Base-by-base conservation (phyloP, 2,329 filamentous ascomycete species). In the Verticillium dahliae region DNA sequence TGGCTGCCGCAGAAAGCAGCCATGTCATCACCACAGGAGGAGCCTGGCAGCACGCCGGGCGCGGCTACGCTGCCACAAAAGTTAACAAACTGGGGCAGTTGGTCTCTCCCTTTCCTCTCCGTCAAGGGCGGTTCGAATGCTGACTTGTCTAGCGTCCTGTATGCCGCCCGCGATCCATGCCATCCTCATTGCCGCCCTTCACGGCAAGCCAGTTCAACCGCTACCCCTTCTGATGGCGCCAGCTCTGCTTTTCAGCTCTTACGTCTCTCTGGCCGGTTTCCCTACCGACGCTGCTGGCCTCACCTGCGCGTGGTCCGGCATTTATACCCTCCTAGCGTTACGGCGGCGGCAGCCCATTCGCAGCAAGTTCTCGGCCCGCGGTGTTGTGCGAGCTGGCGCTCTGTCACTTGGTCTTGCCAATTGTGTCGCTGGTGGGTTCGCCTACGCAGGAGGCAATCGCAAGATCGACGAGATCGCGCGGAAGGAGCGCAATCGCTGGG, bases 231-330 rank as follows among this genome's bases (percentile, higher is more conserved):
- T 77, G 58, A 79, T 81, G 69, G 72, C 76, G n/a, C 80, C 81
- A 31, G 75, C 82, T 33, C 78, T 86, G 37, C 72, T 85, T 61
- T 84, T 86, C 73, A 76, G 79, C 60, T 81, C 78, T 69, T 87
- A 86, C 73, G 78, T 85, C 68, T 85, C 85, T 71, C 78, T 87
- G 6, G 81, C 83, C 22, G 84, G 84, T 62, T 85, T 82, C 74
- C 80, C 79, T 63, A 83, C 81, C 59, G 83, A 84, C 69, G 78
- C 78, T 61, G 84, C 83, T 2, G 84, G 82, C 58, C 73, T 86
- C 61, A 78, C 81, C 0, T 81, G 81, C 59, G 82, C 84, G 15
- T 82, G 81, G 74, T 84, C 81, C 55, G 84, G 83, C 35, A 75
- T 85, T 15, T 87, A 87, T 70, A 79, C 80, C 4, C 73, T 86